phyloP scores from a whole-genome alignment of 495 filamentous ascomycete genomes.

The Daldinia concentrica region DNA sequence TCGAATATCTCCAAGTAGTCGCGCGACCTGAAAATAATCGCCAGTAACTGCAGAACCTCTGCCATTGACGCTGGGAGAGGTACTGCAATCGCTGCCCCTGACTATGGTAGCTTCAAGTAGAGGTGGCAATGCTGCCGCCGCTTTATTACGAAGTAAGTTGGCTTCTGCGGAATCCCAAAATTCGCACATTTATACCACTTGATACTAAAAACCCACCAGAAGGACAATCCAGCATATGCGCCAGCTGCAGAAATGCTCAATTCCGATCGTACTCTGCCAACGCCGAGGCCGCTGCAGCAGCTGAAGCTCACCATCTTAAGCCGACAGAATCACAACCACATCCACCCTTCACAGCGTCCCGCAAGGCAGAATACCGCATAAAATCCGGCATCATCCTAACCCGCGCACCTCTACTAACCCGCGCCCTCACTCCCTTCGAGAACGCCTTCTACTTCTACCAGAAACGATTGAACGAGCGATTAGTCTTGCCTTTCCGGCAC shows the following conservation, averaged over 20 bases:
- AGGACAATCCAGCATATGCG: constrained; percentile 48
- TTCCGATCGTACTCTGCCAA: constrained; percentile 44
- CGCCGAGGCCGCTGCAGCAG: constrained; percentile 28
- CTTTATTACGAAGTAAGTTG: constrained; percentile 54
- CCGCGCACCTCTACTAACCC: constrained; percentile 86
- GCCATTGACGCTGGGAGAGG: constrained; percentile 33
- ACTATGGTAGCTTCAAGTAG: constrained; percentile 63
- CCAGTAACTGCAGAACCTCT: constrained; percentile 29
- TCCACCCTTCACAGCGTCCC: constrained; percentile 43
- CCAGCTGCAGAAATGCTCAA: constrained; percentile 43
- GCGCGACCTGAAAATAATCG: constrained; percentile 15
- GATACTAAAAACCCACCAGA: constrained; percentile 15
- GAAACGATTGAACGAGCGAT: constrained; percentile 92
- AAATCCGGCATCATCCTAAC: constrained; percentile 85
- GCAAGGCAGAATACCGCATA: constrained; percentile 65
- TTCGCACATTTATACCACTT: constrained; percentile 4
- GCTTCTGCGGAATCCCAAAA: constrained; percentile 1
- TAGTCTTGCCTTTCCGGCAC: constrained; percentile 85
- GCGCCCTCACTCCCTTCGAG: constrained; percentile 85
- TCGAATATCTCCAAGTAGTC: constrained; percentile 28
- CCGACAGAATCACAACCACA: constrained; percentile 38
- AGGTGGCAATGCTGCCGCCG: constrained; percentile 53
- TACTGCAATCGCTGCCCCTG: constrained; percentile 23
- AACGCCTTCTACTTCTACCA: constrained; percentile 95
- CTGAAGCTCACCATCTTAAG: constrained; percentile 43